These are phyloP conservation scores for Rhododendron molle DNA, from an alignment of 148 eudicot genomes.

Conservation along the genomic window DNA sequence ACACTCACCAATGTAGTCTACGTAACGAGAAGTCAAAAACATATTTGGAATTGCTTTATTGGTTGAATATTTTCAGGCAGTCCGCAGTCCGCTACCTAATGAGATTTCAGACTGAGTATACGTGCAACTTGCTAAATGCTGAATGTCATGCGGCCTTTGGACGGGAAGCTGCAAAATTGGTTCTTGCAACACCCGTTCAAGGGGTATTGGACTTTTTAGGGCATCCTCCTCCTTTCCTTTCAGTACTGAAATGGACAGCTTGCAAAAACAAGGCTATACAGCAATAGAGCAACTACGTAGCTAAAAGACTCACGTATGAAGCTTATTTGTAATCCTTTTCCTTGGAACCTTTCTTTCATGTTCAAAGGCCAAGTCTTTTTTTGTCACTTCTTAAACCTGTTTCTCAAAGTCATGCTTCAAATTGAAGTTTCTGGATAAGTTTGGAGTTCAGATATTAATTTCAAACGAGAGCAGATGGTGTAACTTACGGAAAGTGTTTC, in stretches of 20 bases:
- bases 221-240: not conserved
- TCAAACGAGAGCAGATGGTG: not conserved
- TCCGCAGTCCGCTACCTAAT: constrained; percentile 56
- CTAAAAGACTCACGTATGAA: not conserved
- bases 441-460: not conserved
- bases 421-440: not conserved
- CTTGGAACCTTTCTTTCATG: not conserved
- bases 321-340: not conserved
- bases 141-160: constrained; percentile 88
- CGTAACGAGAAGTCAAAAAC: not conserved
- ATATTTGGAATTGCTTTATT: no score
- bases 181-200: constrained; percentile 29
- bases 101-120: constrained; percentile 82
- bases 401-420: not conserved
- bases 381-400: not conserved
- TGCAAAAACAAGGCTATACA: not conserved
- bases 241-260: not conserved
- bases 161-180: constrained; percentile 70
- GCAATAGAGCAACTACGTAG: not conserved
- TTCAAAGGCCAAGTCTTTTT: not conserved
- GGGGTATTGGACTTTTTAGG: not conserved
- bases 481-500: not conserved
- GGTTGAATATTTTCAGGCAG: constrained; percentile 44
- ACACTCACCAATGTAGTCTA: not conserved
- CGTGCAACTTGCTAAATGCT: constrained; percentile 57